phyloP scores from a whole-genome alignment of 2,329 filamentous ascomycete genomes.

The Sordariomycetes sp. region DNA sequence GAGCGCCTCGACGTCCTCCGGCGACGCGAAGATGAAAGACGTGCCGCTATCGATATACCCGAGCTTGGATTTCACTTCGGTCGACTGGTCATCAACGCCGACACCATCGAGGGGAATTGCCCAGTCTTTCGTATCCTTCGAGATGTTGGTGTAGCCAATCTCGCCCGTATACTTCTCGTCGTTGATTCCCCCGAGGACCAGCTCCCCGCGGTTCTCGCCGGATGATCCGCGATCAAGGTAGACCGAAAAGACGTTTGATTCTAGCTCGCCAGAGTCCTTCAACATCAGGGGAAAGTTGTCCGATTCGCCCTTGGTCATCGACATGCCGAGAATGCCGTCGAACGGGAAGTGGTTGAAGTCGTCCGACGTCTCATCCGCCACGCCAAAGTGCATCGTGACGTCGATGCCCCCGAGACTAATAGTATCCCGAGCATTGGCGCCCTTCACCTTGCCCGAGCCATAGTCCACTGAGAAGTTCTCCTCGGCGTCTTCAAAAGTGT shows the following conservation, averaged over 20 bases:
- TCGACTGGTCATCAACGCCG: constrained; percentile 46
- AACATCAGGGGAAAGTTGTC: constrained; percentile 60
- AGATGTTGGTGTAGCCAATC: constrained; percentile 53
- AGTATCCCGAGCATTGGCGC: constrained; percentile 54
- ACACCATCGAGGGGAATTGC: constrained; percentile 59
- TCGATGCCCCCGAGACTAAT: constrained; percentile 56
- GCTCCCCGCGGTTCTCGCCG: constrained; percentile 58
- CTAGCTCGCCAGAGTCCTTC: constrained; percentile 41
- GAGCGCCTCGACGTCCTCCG: constrained; percentile 52
- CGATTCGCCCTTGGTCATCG: constrained; percentile 46
- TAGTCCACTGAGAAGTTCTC: constrained; percentile 59
- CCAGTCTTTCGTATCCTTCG: constrained; percentile 52
- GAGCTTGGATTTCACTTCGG: constrained; percentile 41
- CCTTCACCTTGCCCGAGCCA: constrained; percentile 65
- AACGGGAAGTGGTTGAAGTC: constrained; percentile 74
- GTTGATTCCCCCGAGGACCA: constrained; percentile 67
- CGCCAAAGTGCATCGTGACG: constrained; percentile 57
- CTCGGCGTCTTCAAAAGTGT: constrained; percentile 42
- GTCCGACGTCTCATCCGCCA: constrained; percentile 59
- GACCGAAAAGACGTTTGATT: constrained; percentile 58
- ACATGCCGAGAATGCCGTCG: constrained; percentile 77
- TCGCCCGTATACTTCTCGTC: constrained; percentile 54
- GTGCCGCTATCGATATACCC: constrained; percentile 82
- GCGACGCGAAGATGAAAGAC: constrained; percentile 65
- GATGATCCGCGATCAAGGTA: constrained; percentile 59